Evolutionary conservation across 176 grass and related monocot genomes (phyloP).

Genomic region (Thinopyrum elongatum): DNA sequence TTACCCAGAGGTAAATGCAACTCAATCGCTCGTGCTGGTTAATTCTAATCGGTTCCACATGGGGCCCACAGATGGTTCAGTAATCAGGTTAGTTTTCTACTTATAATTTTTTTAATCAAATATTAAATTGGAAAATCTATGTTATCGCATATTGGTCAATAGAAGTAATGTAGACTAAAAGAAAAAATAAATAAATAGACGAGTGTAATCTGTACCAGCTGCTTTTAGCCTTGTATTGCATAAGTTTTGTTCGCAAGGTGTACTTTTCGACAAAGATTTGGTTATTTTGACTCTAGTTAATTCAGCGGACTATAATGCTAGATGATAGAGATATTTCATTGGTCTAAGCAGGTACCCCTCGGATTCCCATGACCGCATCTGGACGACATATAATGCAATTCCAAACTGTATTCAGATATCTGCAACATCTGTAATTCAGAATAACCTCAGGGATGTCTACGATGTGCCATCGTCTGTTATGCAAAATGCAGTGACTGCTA

Average conservation of each 20-base stretch:
- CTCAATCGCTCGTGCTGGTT: conserved; percentile 23
- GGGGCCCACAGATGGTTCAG: conserved; percentile 20
- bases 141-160: background rate
- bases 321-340: background rate
- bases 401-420: conserved; percentile 26
- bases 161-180: background rate
- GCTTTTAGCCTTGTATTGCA: background rate
- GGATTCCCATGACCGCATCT: conserved; percentile 54
- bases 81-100: conserved; percentile 21
- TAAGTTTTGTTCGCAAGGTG: background rate
- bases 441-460: conserved; percentile 22
- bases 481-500: conserved; percentile 29
- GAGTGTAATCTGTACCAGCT: background rate
- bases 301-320: background rate
- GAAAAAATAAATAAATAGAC: background rate
- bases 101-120: background rate
- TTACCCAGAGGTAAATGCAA: conserved; percentile 42
- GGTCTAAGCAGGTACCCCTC: conserved; percentile 43
- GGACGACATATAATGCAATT: conserved; percentile 5
- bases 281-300: background rate
- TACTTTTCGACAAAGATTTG: background rate
- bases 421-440: conserved; percentile 14
- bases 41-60: conserved; percentile 28
- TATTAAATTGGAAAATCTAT: background rate
- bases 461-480: conserved; percentile 44